phyloP scores from a whole-genome alignment of 495 filamentous ascomycete genomes.

The Xylaria bambusicola region DNA sequence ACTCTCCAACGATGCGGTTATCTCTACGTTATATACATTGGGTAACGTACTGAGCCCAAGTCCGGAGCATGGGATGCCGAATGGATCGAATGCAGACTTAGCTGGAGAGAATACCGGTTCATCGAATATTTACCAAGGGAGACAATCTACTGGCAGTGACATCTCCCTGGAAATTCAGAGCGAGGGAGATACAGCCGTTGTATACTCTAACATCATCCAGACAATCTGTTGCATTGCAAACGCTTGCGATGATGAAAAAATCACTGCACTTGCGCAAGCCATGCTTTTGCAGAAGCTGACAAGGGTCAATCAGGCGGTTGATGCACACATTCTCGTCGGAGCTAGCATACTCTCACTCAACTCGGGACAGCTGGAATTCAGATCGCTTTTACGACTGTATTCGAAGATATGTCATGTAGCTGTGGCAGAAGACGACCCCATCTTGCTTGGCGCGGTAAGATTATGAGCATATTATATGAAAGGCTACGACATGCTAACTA shows the following conservation, averaged over 20 bases:
- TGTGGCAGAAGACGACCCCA: conserved; percentile 62
- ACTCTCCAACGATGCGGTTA: conserved; percentile 87
- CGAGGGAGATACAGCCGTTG: conserved; percentile 70
- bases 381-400: conserved; percentile 81
- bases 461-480: conserved; percentile 29
- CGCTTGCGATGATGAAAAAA: conserved; percentile 81
- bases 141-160: conserved; percentile 69
- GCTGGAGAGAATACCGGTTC: conserved; percentile 34
- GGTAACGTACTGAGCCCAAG: conserved; percentile 86
- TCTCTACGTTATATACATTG: conserved; percentile 90
- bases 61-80: conserved; percentile 44
- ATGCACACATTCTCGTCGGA: conserved; percentile 80
- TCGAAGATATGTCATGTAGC: conserved; percentile 70
- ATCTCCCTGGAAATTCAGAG: conserved; percentile 70
- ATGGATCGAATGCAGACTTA: conserved; percentile 39
- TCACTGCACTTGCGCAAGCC: conserved; percentile 89
- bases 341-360: conserved; percentile 73
- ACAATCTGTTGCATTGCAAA: conserved; percentile 86
- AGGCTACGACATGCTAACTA: conserved; percentile 20
- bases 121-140: conserved; percentile 50
- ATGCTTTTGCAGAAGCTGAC: conserved; percentile 94
- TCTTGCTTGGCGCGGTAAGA: conserved; percentile 64
- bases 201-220: conserved; percentile 80
- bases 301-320: conserved; percentile 73
- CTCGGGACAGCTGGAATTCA: conserved; percentile 76